Conservation (phyloP, 495 filamentous ascomycete genomes). For the Friedmanniomyces endolithicus region DNA sequence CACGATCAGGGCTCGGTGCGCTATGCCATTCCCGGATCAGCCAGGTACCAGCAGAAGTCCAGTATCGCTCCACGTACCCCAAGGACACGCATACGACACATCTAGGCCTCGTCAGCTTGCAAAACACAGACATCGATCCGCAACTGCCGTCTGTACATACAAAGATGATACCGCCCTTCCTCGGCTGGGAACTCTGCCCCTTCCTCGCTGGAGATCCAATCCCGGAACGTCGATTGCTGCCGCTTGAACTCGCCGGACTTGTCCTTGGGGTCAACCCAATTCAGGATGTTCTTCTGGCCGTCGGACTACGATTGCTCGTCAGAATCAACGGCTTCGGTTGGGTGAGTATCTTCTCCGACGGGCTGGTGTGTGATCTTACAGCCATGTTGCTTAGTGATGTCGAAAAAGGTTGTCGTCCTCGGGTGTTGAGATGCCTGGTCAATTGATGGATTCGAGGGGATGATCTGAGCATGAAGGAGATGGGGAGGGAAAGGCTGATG, state of each 20-base stretch:
- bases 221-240: conserved; percentile 34
- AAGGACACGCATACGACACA: conserved; percentile 62
- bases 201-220: conserved; percentile 38
- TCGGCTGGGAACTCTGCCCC: conserved; percentile 54
- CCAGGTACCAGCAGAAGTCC: background rate
- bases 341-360: no score
- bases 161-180: conserved; percentile 57
- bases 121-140: no score
- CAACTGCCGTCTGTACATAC: no score
- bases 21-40: conserved; percentile 26
- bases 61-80: conserved; percentile 35
- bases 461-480: background rate
- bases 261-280: conserved; percentile 67
- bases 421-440: background rate
- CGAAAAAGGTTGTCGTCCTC: background rate
- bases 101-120: conserved; percentile 20
- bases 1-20: conserved; percentile 54
- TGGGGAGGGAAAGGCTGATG: background rate
- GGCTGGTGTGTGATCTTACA: conserved; percentile 3
- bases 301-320: conserved; percentile 4
- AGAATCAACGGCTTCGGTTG: background rate
- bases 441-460: background rate
- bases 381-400: conserved; percentile 3
- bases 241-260: conserved; percentile 81
- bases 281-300: conserved; percentile 45